phyloP scores from a whole-genome alignment of 306 rosid genomes.

The Rubus parviflorus region DNA sequence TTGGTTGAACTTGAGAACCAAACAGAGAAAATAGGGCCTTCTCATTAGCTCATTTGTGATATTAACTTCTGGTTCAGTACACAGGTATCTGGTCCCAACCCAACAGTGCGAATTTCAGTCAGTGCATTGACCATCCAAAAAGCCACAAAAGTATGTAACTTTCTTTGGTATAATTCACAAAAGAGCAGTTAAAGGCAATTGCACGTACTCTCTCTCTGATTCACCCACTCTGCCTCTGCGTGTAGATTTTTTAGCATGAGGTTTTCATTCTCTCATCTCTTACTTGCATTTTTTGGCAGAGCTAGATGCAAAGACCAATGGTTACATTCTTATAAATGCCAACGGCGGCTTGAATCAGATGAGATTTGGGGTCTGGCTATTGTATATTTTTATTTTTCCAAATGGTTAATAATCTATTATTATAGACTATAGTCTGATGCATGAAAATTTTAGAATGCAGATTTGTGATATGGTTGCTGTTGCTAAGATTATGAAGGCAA shows the following conservation, averaged over 20 bases:
- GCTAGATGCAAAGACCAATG: conserved; percentile 67
- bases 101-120: conserved; percentile 67
- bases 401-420: conserved; percentile 1
- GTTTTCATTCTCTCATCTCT: conserved; percentile 28
- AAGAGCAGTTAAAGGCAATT: conserved; percentile 26
- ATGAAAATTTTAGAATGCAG: conserved; percentile 54
- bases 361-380: conserved; percentile 98
- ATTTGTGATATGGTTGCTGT: conserved; percentile 98
- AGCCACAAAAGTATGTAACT: conserved; percentile 65
- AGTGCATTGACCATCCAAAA: conserved; percentile 58
- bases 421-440: conserved; percentile 45
- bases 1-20: background rate
- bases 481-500: conserved; percentile 88
- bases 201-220: conserved; percentile 13
- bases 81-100: conserved; percentile 71
- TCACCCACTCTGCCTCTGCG: background rate
- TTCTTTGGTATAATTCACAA: conserved; percentile 31
- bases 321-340: conserved; percentile 86
- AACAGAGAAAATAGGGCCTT: conserved; percentile 1
- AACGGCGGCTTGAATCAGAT: conserved; percentile 99
- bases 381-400: conserved; percentile 38
- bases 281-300: conserved; percentile 41
- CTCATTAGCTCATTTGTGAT: conserved; percentile 20
- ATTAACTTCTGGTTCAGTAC: conserved; percentile 57
- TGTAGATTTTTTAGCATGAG: conserved; percentile 19